Conservation (phyloP, 1,284 basidiomycete genomes). For the Cryptococcus maquisensis region DNA sequence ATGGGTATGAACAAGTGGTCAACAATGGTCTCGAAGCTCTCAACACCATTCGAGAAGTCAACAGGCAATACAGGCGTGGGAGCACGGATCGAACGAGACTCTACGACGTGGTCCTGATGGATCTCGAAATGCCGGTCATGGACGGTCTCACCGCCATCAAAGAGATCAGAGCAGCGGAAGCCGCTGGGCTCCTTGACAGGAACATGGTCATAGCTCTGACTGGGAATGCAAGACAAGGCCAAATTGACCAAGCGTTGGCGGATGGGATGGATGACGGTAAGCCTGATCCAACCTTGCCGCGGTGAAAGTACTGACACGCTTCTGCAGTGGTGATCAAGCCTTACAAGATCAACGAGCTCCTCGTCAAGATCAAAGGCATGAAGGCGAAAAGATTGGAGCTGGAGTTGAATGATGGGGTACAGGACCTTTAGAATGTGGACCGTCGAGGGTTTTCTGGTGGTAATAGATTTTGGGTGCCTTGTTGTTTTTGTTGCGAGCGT, state of each 20-base stretch:
- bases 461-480: no score
- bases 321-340: slow-evolving; percentile 36
- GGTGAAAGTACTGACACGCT: neutral
- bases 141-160: slow-evolving; percentile 37
- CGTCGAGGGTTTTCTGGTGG: neutral
- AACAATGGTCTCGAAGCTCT: slow-evolving; percentile 48
- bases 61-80: slow-evolving; percentile 15
- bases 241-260: slow-evolving; percentile 34
- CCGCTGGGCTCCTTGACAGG: slow-evolving; percentile 19
- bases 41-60: slow-evolving; percentile 26
- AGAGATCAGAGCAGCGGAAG: slow-evolving; percentile 29
- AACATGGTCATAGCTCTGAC: slow-evolving; percentile 40
- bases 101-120: slow-evolving; percentile 34
- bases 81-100: slow-evolving; percentile 4
- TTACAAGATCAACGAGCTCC: slow-evolving; percentile 27
- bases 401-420: neutral
- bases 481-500: no score
- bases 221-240: slow-evolving; percentile 41
- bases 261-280: slow-evolving; percentile 42
- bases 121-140: slow-evolving; percentile 44
- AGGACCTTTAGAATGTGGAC: neutral
- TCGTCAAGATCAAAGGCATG: slow-evolving; percentile 32
- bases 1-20: slow-evolving; percentile 30
- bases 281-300: slow-evolving; percentile 3
- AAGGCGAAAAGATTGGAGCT: slow-evolving; percentile 6